phyloP scores from a whole-genome alignment of 139 green algal species.

The Mychonastes homosphaera region DNA sequence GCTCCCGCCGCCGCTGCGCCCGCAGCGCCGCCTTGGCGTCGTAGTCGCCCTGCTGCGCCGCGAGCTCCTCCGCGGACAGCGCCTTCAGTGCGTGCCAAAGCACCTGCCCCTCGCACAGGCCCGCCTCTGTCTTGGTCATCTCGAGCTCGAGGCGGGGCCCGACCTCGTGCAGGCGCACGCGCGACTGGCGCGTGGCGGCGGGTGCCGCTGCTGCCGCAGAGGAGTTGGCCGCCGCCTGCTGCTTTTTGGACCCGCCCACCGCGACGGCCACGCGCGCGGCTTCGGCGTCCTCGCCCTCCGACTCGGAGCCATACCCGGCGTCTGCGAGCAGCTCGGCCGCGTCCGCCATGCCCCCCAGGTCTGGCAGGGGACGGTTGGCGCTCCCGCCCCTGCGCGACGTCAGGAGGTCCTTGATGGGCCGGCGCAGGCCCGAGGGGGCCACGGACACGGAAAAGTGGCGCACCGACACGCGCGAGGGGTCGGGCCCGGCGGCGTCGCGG shows the following conservation, averaged over 20 bases:
- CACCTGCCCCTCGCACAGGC: slow-evolving; percentile 59
- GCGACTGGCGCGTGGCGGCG: slow-evolving; percentile 34
- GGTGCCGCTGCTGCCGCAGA: no score
- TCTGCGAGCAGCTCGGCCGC: slow-evolving; percentile 81
- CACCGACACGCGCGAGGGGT: slow-evolving; percentile 33
- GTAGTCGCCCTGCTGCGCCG: slow-evolving; percentile 33
- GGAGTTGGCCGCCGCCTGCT: slow-evolving; percentile 9
- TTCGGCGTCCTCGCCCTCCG: slow-evolving; percentile 71
- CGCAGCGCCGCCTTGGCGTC: slow-evolving; percentile 32
- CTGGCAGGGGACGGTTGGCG: slow-evolving; percentile 33
- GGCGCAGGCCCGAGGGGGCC: slow-evolving; percentile 60
- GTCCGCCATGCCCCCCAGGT: slow-evolving; percentile 67
- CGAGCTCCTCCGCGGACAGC: slow-evolving; percentile 41
- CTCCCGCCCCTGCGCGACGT: no score
- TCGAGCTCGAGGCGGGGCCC: slow-evolving; percentile 84
- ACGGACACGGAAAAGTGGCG: slow-evolving; percentile 82
- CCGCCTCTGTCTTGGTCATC: slow-evolving; percentile 85
- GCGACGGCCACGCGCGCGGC: slow-evolving; percentile 47
- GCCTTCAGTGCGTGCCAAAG: slow-evolving; percentile 50
- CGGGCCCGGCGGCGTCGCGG: slow-evolving; percentile 19
- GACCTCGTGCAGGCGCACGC: slow-evolving; percentile 72
- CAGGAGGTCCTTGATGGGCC: slow-evolving; percentile 70
- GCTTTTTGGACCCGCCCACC: slow-evolving; percentile 30
- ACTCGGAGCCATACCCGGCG: slow-evolving; percentile 75
- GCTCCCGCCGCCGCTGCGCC: slow-evolving; percentile 46